Evolutionary conservation across 441 rosid species (phyloP).

Genomic region (Mallotus repandus): DNA sequence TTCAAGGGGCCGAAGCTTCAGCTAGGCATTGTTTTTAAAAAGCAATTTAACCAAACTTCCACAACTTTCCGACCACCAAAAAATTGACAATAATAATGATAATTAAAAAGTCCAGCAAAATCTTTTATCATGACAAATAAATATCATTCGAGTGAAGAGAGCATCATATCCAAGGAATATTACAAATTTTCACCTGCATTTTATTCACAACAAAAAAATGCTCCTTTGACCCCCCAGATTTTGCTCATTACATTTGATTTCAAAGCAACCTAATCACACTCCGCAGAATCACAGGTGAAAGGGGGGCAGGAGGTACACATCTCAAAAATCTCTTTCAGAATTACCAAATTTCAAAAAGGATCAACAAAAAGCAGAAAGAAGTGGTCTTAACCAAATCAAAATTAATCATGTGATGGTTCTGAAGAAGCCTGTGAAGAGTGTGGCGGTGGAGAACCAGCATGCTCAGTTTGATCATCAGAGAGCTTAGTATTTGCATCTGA

Average conservation of each 20-base stretch:
- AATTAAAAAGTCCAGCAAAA: background rate
- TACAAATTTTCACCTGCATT: constrained; percentile 48
- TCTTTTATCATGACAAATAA: constrained; percentile 3
- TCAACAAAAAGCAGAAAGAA: constrained; percentile 18
- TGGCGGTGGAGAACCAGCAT: constrained; percentile 36
- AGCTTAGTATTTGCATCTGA: constrained; percentile 27
- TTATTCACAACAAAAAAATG: constrained; percentile 46
- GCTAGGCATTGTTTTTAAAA: background rate
- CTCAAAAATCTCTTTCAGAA: constrained; percentile 25
- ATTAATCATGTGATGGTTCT: constrained; percentile 41
- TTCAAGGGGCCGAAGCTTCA: background rate
- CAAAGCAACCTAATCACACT: constrained; percentile 31
- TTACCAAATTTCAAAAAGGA: constrained; percentile 15
- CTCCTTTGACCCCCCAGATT: constrained; percentile 29
- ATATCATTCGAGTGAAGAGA: constrained; percentile 12
- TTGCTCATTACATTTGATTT: constrained; percentile 19
- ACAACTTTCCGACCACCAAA: background rate
- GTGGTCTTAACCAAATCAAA: constrained; percentile 9
- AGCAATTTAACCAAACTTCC: too few relatives aligned
- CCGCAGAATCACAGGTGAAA: constrained; percentile 37
- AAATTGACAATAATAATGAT: background rate
- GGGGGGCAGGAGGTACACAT: constrained; percentile 31
- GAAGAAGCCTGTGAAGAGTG: constrained; percentile 36
- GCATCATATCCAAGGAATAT: constrained; percentile 17
- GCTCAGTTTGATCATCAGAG: constrained; percentile 33